Evolutionary conservation across 805 yeast genomes (phyloP).

Genomic region (Ogataea methylovora): DNA sequence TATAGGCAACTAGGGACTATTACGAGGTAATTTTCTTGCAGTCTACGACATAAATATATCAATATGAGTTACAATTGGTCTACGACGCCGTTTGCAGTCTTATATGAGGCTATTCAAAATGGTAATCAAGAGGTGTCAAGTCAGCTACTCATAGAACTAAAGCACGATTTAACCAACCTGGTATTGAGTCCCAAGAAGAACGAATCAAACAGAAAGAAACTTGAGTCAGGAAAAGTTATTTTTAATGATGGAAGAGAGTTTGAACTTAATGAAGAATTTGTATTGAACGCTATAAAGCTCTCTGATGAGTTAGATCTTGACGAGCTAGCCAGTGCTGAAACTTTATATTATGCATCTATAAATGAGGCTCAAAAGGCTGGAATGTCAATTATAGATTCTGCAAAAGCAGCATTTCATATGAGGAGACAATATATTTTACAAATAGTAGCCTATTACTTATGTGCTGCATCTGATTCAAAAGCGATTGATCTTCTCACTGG

Average conservation of each 20-base stretch:
- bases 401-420: constrained; percentile 58
- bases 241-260: constrained; percentile 52
- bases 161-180: constrained; percentile 37
- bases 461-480: constrained; percentile 13
- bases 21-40: too few relatives aligned
- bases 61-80: constrained; percentile 29
- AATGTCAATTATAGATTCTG: constrained; percentile 46
- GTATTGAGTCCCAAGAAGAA: constrained; percentile 36
- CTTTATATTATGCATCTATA: constrained; percentile 42
- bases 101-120: constrained; percentile 39
- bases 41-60: too few relatives aligned
- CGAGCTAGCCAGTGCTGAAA: constrained; percentile 68
- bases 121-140: constrained; percentile 12
- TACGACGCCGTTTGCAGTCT: constrained; percentile 30
- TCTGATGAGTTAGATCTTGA: constrained; percentile 68
- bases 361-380: constrained; percentile 33
- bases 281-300: constrained; percentile 47
- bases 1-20: too few relatives aligned
- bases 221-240: constrained; percentile 39
- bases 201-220: constrained; percentile 35
- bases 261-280: constrained; percentile 58
- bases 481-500: constrained; percentile 1
- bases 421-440: constrained; percentile 72
- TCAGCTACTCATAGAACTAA: constrained; percentile 19
- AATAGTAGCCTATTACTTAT: constrained; percentile 38